Evolutionary conservation across 2,329 filamentous ascomycete species (phyloP).

Genomic region (Pseudovirgaria hyperparasitica): DNA sequence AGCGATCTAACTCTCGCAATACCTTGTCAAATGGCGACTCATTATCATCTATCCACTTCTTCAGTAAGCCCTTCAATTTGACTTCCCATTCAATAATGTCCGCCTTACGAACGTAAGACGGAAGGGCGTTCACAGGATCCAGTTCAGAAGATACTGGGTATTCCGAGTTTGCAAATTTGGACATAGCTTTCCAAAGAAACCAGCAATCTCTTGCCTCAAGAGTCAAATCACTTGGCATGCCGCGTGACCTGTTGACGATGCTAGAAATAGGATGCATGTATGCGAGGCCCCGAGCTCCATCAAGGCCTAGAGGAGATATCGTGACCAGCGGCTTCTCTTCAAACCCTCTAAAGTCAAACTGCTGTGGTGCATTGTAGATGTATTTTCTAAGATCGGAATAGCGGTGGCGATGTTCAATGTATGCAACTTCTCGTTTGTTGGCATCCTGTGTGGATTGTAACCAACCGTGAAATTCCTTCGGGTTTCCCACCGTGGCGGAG

Average conservation of each 20-base stretch:
- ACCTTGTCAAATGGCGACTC: constrained; percentile 41
- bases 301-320: constrained; percentile 36
- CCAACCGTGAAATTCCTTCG: constrained; percentile 57
- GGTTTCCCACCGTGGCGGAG: constrained; percentile 69
- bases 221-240: constrained; percentile 52
- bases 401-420: constrained; percentile 54
- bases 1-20: constrained; percentile 29
- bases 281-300: constrained; percentile 36
- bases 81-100: constrained; percentile 56
- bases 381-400: constrained; percentile 75
- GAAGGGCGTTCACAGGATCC: constrained; percentile 36
- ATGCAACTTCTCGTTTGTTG: constrained; percentile 50
- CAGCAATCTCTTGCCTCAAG: constrained; percentile 62
- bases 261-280: constrained; percentile 56
- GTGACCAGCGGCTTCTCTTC: constrained; percentile 16
- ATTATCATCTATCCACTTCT: constrained; percentile 45
- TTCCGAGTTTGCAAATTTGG: constrained; percentile 37
- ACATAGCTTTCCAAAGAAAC: constrained; percentile 52
- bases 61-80: constrained; percentile 45
- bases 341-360: constrained; percentile 41
- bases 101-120: constrained; percentile 46
- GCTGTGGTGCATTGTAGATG: constrained; percentile 42
- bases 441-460: constrained; percentile 49
- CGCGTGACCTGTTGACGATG: constrained; percentile 47
- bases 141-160: constrained; percentile 40